Evolutionary conservation across 306 rosid genomes (phyloP).

Genomic region (Cicer judaicum): DNA sequence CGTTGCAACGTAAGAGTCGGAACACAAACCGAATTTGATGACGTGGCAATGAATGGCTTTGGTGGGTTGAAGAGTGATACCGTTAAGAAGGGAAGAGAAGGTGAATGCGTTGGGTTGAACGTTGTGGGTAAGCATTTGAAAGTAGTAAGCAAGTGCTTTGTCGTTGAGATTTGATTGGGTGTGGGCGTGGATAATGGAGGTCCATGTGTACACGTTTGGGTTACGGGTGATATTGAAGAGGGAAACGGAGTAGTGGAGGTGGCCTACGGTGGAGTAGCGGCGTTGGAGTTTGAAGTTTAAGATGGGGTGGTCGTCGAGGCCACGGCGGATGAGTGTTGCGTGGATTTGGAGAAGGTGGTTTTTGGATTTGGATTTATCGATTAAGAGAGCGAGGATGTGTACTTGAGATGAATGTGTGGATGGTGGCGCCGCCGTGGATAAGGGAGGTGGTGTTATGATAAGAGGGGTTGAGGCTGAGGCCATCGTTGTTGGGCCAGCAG

Average conservation of each 20-base stretch:
- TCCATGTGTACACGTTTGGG: constrained; percentile 68
- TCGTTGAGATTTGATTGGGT: constrained; percentile 54
- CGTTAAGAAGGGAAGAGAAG: constrained; percentile 64
- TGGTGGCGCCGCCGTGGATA: constrained; percentile 2
- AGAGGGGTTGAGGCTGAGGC: constrained; percentile 38
- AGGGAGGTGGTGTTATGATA: constrained; percentile 34
- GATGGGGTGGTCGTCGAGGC: constrained; percentile 63
- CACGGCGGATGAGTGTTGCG: constrained; percentile 67
- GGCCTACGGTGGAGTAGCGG: constrained; percentile 70
- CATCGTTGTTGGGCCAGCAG: too few species aligned
- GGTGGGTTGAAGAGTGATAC: constrained; percentile 47
- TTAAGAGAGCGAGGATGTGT: constrained; percentile 50
- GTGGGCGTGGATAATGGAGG: constrained; percentile 69
- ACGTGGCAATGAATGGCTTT: constrained; percentile 63
- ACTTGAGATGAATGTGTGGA: constrained; percentile 38
- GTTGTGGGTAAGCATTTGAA: constrained; percentile 59
- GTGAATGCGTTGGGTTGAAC: constrained; percentile 76
- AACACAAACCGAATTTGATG: constrained; percentile 52
- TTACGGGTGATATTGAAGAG: constrained; percentile 61
- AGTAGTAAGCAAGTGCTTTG: constrained; percentile 57
- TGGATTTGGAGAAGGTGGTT: constrained; percentile 67
- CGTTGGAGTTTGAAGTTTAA: constrained; percentile 90
- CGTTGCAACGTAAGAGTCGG: constrained; percentile 65
- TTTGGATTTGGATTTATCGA: constrained; percentile 65
- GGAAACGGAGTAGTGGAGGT: constrained; percentile 66